Evolutionary conservation across 306 rosid species (phyloP).

Genomic region (Delonix regia): DNA sequence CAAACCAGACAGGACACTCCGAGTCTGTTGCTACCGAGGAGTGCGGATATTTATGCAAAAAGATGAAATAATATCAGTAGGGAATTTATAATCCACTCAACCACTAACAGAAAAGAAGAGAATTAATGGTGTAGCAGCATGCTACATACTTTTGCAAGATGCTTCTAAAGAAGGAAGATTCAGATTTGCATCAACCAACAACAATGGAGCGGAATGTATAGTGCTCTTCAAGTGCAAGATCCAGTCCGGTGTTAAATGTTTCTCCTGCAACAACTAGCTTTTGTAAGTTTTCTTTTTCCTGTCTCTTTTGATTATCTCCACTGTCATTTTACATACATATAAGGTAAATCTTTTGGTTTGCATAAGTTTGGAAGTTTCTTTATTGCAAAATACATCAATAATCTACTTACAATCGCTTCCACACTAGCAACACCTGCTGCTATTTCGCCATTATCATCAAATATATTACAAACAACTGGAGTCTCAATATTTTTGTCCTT

Average conservation of each 20-base stretch:
- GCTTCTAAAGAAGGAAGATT: conserved; percentile 62
- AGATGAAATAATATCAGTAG: conserved; percentile 13
- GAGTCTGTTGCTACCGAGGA: conserved; percentile 69
- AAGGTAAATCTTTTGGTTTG: conserved; percentile 27
- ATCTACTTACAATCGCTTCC: conserved; percentile 75
- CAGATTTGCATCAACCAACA: conserved; percentile 89
- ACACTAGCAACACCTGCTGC: conserved; percentile 87
- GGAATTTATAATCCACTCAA: conserved; percentile 30
- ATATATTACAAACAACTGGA: conserved; percentile 79
- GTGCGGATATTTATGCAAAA: conserved; percentile 22
- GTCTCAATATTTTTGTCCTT: conserved; percentile 66
- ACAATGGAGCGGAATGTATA: conserved; percentile 63
- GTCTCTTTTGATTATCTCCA: background rate
- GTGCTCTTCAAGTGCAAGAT: conserved; percentile 58
- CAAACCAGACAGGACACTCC: conserved; percentile 85
- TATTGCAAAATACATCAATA: conserved; percentile 28
- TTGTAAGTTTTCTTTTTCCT: conserved; percentile 15
- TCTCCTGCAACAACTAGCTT: conserved; percentile 60
- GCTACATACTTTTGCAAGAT: conserved; percentile 70
- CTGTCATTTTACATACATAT: conserved; percentile 18
- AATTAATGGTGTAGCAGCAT: conserved; percentile 5
- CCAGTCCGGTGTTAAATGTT: conserved; percentile 79
- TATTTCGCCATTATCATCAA: conserved; percentile 75
- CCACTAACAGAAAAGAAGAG: conserved; percentile 6
- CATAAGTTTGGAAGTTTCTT: conserved; percentile 33